Evolutionary conservation across 768 basidiomycete species (phyloP), one percentile per base, ranked within the genome.

Genomic region (Suillus placidus): DNA sequence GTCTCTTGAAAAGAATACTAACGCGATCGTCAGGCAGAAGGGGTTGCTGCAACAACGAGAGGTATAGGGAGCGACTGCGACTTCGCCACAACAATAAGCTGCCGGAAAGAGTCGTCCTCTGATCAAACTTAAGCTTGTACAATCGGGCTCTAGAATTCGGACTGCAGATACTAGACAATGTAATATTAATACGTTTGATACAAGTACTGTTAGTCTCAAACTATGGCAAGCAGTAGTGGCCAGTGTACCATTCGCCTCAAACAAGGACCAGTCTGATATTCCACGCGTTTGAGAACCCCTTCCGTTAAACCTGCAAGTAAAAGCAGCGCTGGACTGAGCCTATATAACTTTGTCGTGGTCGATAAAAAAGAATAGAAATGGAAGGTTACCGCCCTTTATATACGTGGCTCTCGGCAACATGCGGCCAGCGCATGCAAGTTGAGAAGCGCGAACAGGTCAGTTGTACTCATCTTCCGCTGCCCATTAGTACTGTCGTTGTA

Each of bases 191-290:
- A 10, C 9, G 4, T 16, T 43, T 20, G 18, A 43, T 23, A 51
- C 8, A 4, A 32, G 16, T 54, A 10, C 65, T 80, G 76, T 79
- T 9, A 64, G 76, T 79, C 79, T 42, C 73, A 78, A 72, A 74
- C 84, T 90, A 91, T 91, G 86, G 87, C 87, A 84, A 81, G 81
- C 78, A 78, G 79, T 82, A 85, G 84, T 83, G 35, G 66, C 62
- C 70, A 70, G 58, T 47, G 80, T 85, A 81, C 84, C 78, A 81
- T 81, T 80, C 78, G 78, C 90, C 88, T 92, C 90, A 92, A 91
- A 92, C 90, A 77, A 85, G 84, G 87, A 88, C 81, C 60, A 65
- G 64, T 55, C n/a, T 74, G 69, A 56, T 82, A 72, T 82, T 58
- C 76, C 81, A 78, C 78, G 73, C 58, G 4, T 60, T 67, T 73